Conservation (phyloP, 495 filamentous ascomycete genomes). For the Cercophora sp. region DNA sequence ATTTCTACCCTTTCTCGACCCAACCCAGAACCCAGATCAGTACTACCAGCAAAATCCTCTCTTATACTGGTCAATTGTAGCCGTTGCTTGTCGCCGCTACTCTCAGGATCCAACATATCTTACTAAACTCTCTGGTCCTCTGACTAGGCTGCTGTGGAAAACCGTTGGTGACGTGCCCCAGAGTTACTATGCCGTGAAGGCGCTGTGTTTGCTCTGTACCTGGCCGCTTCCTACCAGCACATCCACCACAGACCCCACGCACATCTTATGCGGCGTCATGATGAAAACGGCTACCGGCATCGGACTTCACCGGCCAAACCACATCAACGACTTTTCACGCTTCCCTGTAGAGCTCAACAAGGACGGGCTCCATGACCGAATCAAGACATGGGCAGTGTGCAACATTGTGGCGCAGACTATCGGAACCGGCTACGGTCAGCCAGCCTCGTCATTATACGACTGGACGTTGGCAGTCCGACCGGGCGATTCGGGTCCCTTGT, state of each 20-base stretch:
- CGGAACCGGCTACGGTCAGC: conserved; percentile 87
- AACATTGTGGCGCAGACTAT: conserved; percentile 92
- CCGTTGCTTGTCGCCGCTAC: conserved; percentile 75
- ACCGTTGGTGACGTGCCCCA: conserved; percentile 79
- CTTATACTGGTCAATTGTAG: conserved; percentile 84
- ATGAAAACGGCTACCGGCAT: conserved; percentile 90
- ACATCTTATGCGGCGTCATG: conserved; percentile 87
- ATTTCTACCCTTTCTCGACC: conserved; percentile 78
- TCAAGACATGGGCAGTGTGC: conserved; percentile 86
- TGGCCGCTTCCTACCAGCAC: conserved; percentile 89
- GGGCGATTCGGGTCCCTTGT: conserved; percentile 60
- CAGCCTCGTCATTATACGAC: conserved; percentile 82
- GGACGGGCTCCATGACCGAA: conserved; percentile 78
- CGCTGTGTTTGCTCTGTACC: conserved; percentile 80
- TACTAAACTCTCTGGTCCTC: conserved; percentile 63
- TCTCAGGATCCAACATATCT: conserved; percentile 61
- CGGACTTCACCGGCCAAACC: conserved; percentile 82
- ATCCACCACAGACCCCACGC: conserved; percentile 81
- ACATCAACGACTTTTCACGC: conserved; percentile 85
- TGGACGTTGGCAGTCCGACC: conserved; percentile 70
- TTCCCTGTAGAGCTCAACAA: conserved; percentile 77
- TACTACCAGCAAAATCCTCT: conserved; percentile 71
- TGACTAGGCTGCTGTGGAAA: conserved; percentile 75
- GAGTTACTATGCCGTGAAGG: conserved; percentile 87
- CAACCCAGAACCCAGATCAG: conserved; percentile 63